phyloP scores from a whole-genome alignment of 805 yeast genomes.

The Suhomyces kilbournensis region DNA sequence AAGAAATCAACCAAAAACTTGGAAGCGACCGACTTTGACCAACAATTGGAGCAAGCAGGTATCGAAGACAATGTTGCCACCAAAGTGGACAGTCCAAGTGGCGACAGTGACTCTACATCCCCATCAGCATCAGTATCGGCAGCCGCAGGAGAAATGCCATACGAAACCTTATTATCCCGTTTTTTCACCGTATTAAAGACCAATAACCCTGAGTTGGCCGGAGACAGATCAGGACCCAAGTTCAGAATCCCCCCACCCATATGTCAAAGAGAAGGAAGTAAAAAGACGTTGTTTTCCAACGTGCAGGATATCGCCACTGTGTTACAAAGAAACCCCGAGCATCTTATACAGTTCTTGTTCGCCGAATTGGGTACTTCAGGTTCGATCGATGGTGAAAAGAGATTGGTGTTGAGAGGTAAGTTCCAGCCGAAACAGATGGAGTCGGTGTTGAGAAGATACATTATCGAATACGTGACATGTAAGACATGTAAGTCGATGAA shows the following conservation, averaged over 20 bases:
- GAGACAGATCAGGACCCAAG: conserved; percentile 88
- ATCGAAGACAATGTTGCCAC: conserved; percentile 44
- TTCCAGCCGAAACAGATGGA: conserved; percentile 98
- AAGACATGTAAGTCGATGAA: conserved; percentile 98
- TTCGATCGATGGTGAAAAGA: conserved; percentile 95
- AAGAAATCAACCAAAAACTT: conserved; percentile 54
- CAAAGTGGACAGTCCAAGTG: conserved; percentile 21
- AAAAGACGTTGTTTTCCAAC: conserved; percentile 94
- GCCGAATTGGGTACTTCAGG: conserved; percentile 99
- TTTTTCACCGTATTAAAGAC: conserved; percentile 83
- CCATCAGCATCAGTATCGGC: conserved; percentile 27
- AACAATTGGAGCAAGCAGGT: conserved; percentile 88
- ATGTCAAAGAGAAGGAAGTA: conserved; percentile 95
- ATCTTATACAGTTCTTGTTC: conserved; percentile 91
- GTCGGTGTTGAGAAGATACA: conserved; percentile 92
- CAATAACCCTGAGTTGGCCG: conserved; percentile 97
- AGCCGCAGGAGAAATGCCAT: conserved; percentile 56
- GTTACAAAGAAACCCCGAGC: conserved; percentile 95
- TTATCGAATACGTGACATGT: conserved; percentile 96
- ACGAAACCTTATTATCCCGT: conserved; percentile 73
- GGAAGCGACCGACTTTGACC: conserved; percentile 79
- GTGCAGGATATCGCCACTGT: conserved; percentile 92
- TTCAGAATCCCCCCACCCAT: conserved; percentile 97
- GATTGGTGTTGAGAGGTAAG: conserved; percentile 96
- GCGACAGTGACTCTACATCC: conserved; percentile 20